Evolutionary conservation across 2,329 filamentous ascomycete species (phyloP).

Genomic region (Colletotrichum magnum): DNA sequence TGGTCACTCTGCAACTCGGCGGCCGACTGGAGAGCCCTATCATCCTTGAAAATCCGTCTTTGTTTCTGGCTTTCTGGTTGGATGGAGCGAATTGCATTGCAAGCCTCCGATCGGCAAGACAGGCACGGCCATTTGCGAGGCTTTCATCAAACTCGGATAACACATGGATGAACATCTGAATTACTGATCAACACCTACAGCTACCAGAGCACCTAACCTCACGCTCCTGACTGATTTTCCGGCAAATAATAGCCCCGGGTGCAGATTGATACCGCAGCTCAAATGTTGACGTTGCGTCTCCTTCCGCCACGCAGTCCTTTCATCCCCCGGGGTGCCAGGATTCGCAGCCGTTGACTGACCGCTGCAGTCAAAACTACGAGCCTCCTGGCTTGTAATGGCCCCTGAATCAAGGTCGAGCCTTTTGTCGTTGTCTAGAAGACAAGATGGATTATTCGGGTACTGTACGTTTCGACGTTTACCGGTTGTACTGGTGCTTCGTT

Average conservation of each 20-base stretch:
- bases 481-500: constrained; percentile 29
- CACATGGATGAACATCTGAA: neutral
- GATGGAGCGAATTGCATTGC: neutral
- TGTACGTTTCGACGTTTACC: constrained; percentile 3
- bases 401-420: neutral
- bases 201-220: neutral
- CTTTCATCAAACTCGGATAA: neutral
- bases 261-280: neutral
- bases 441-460: neutral
- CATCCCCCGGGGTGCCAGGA: neutral
- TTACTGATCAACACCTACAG: constrained; percentile 20
- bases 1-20: neutral
- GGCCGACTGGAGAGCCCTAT: neutral
- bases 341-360: neutral
- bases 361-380: neutral
- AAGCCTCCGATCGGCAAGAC: neutral
- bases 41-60: neutral
- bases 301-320: neutral
- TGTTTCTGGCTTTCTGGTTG: neutral
- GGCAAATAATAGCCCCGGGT: neutral
- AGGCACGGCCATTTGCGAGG: neutral
- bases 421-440: neutral
- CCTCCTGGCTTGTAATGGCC: neutral
- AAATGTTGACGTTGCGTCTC: neutral
- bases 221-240: neutral